phyloP scores from a whole-genome alignment of 345 rosid genomes.

The Raphanus sativus region DNA sequence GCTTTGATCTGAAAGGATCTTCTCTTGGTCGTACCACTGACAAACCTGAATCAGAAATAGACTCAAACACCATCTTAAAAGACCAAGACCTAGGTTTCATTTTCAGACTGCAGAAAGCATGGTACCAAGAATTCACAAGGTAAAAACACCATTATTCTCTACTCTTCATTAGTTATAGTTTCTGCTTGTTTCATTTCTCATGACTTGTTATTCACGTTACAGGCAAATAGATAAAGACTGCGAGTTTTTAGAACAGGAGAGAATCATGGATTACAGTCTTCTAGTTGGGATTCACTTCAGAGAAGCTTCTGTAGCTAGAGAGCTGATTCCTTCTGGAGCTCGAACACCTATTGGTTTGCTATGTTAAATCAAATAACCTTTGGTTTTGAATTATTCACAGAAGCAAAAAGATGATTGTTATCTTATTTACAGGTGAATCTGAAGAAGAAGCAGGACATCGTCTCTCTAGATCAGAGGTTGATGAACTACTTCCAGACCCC shows the following conservation, averaged over 20 bases:
- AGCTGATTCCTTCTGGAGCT: constrained; percentile 67
- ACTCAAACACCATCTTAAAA: constrained; percentile 75
- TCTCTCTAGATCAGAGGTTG: constrained; percentile 42
- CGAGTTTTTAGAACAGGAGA: constrained; percentile 89
- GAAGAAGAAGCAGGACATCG: constrained; percentile 38
- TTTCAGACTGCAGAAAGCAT: constrained; percentile 73
- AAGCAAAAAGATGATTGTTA: neutral
- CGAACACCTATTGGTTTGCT: constrained; percentile 44
- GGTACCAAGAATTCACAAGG: constrained; percentile 73
- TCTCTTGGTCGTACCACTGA: constrained; percentile 90
- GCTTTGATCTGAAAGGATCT: constrained; percentile 93
- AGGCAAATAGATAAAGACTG: constrained; percentile 94
- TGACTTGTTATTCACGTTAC: constrained; percentile 21
- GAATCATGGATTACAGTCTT: constrained; percentile 95
- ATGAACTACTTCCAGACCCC: constrained; percentile 41
- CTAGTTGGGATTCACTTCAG: constrained; percentile 88
- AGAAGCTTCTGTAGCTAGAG: constrained; percentile 62
- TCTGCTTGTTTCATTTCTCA: constrained; percentile 7
- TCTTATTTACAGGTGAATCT: constrained; percentile 36
- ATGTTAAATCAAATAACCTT: neutral
- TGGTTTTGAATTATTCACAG: neutral
- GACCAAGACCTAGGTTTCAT: constrained; percentile 84
- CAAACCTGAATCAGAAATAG: constrained; percentile 73
- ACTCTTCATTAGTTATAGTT: neutral
- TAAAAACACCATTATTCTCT: neutral